Conservation (phyloP, 495 filamentous ascomycete species). For the Astrothelium macrocarpum region DNA sequence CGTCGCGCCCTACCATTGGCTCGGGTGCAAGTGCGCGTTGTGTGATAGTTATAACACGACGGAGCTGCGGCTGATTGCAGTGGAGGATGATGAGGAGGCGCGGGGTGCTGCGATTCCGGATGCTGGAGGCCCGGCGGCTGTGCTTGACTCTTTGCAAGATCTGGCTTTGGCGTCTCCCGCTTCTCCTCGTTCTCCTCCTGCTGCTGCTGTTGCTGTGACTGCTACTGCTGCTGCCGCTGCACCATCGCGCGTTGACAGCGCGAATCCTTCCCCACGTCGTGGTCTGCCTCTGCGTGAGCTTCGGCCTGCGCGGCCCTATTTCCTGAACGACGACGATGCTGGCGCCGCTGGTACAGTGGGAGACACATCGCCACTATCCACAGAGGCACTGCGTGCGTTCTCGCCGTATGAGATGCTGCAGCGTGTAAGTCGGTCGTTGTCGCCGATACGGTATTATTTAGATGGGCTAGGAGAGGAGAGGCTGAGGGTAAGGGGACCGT, state of each 20-base stretch:
- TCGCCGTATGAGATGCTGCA: conserved; percentile 28
- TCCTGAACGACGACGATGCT: conserved; percentile 16
- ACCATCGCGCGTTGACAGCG: conserved; percentile 7
- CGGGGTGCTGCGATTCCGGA: too few species aligned
- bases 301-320: conserved; percentile 18
- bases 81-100: not conserved
- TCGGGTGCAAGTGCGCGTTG: conserved; percentile 81
- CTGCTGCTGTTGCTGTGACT: conserved; percentile 9
- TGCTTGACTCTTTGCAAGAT: too few species aligned
- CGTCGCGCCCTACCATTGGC: conserved; percentile 82
- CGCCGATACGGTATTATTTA: conserved; percentile 23
- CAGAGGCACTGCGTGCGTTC: conserved; percentile 15
- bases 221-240: not conserved
- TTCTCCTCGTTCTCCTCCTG: not conserved
- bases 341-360: conserved; percentile 13
- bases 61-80: conserved; percentile 29
- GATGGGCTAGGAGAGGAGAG: conserved; percentile 21
- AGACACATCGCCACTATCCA: conserved; percentile 16
- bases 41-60: conserved; percentile 41
- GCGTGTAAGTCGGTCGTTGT: conserved; percentile 22
- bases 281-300: not conserved
- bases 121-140: too few species aligned
- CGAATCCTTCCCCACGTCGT: conserved; percentile 5
- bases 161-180: not conserved
- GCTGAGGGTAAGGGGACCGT: conserved; percentile 22